Conservation (phyloP, 495 filamentous ascomycete species). For the Tuber magnatum region DNA sequence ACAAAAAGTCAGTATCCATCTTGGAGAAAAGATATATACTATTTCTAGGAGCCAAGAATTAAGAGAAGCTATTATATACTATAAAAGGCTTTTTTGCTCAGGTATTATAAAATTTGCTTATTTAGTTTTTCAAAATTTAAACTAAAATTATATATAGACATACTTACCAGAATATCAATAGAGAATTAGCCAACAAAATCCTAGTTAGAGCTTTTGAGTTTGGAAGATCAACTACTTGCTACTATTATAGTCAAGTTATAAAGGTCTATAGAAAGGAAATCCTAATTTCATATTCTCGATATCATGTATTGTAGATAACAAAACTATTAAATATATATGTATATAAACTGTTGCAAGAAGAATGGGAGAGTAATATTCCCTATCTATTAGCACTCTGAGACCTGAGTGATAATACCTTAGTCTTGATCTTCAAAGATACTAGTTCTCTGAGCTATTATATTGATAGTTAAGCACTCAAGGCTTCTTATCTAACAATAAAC, state of each 20-base stretch:
- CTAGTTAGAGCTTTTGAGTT: conserved; percentile 6
- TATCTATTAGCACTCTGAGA: too few species aligned
- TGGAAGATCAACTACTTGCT: neutral
- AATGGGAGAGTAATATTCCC: too few species aligned
- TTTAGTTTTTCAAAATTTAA: neutral
- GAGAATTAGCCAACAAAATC: neutral
- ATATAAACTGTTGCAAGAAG: neutral
- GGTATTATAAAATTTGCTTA: neutral
- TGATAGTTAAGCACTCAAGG: too few species aligned
- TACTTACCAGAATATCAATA: conserved; percentile 7
- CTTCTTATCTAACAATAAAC: too few species aligned
- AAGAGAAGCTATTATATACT: neutral
- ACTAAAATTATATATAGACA: neutral
- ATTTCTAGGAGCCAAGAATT: neutral
- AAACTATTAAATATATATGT: neutral
- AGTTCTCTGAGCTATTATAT: too few species aligned
- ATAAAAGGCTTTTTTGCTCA: neutral
- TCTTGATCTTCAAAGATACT: too few species aligned
- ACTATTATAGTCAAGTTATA: conserved; percentile 7
- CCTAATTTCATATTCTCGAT: neutral
- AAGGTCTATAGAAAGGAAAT: conserved; percentile 7
- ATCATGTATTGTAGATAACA: neutral
- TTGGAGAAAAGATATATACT: neutral
- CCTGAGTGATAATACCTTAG: too few species aligned
- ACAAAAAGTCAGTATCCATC: neutral